Conservation (phyloP, 345 rosid species). For the Lepidium sativum region DNA sequence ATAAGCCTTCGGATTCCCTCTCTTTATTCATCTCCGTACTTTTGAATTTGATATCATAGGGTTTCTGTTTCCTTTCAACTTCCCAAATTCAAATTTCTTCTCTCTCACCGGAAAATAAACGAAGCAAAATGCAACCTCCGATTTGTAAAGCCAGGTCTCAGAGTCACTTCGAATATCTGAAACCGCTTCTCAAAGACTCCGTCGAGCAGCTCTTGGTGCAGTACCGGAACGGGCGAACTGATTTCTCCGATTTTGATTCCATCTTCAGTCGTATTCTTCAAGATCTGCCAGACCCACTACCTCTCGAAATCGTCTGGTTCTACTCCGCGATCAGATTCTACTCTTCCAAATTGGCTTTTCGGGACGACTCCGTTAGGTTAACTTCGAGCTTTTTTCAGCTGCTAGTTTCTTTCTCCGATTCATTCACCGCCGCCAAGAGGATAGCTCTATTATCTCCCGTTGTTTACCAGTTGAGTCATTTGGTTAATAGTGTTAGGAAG, state of each 20-base stretch:
- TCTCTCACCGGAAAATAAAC: not conserved
- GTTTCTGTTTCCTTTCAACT: not conserved
- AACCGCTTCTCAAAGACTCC: slow-evolving; percentile 54
- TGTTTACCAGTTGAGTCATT: slow-evolving; percentile 37
- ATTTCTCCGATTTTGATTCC: slow-evolving; percentile 54
- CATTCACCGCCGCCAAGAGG: slow-evolving; percentile 34
- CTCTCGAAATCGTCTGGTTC: slow-evolving; percentile 66
- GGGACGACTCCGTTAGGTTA: slow-evolving; percentile 16
- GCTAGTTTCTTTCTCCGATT: slow-evolving; percentile 42
- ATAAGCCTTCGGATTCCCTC: slow-evolving; percentile 15
- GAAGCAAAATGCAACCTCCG: slow-evolving; percentile 24
- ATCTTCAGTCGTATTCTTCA: slow-evolving; percentile 58
- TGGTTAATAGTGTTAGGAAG: slow-evolving; percentile 12
- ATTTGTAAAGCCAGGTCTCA: not conserved
- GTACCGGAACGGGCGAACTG: slow-evolving; percentile 35
- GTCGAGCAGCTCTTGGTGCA: slow-evolving; percentile 44
- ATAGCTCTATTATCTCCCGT: slow-evolving; percentile 58
- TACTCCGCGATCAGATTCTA: slow-evolving; percentile 50
- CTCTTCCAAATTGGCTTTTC: slow-evolving; percentile 26
- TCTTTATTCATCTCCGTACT: slow-evolving; percentile 34
- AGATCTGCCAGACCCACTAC: slow-evolving; percentile 46
- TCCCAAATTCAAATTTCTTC: slow-evolving; percentile 15
- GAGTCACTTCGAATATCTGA: slow-evolving; percentile 22
- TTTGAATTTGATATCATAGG: slow-evolving; percentile 2
- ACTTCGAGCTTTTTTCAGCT: slow-evolving; percentile 47